A percentile compares a stretch with the other conserved stretches of the same genome.
These are phyloP conservation scores for Penicillium angulare DNA, from an alignment of 495 filamentous ascomycete species.

Conservation along the genomic window DNA sequence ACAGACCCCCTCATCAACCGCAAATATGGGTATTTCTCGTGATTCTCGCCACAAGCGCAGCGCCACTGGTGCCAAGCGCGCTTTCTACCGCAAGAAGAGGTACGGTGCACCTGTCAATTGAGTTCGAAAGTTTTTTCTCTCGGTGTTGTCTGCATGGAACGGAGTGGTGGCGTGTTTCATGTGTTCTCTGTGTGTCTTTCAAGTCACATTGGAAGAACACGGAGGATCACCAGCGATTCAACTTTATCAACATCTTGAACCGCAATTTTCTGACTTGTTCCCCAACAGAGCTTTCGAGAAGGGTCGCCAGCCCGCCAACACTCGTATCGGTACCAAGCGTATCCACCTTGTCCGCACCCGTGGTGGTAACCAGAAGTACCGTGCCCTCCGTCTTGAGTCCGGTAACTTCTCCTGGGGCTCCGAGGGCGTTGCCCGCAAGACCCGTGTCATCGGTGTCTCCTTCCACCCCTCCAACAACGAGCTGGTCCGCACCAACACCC, in stretches of 20 bases:
- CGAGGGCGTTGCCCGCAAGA: slow-evolving; percentile 95
- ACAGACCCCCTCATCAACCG: slow-evolving; percentile 57
- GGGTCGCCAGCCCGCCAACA: slow-evolving; percentile 98
- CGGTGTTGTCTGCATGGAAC: slow-evolving; percentile 4
- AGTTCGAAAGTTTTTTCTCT: slow-evolving; percentile 6
- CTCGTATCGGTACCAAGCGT: slow-evolving; percentile 97
- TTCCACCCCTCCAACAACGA: slow-evolving; percentile 99
- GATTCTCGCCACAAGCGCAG: slow-evolving; percentile 99
- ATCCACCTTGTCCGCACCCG: slow-evolving; percentile 98
- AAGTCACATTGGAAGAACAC: background rate
- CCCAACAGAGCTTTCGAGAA: slow-evolving; percentile 92
- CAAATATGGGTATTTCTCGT: slow-evolving; percentile 99
- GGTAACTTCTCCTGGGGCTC: slow-evolving; percentile 99
- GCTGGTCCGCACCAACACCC: slow-evolving; percentile 98
- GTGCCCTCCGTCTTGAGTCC: slow-evolving; percentile 96
- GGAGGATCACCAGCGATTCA: background rate
- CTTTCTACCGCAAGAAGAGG: slow-evolving; percentile 88
- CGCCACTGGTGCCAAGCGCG: slow-evolving; percentile 93
- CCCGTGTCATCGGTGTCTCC: slow-evolving; percentile 94
- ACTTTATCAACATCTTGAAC: slow-evolving; percentile 11
- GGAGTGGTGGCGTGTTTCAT: background rate
- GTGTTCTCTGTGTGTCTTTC: background rate
- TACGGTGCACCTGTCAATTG: slow-evolving; percentile 42
- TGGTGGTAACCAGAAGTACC: slow-evolving; percentile 99
- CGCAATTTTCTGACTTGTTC: slow-evolving; percentile 10